Conservation (phyloP, 805 yeast genomes). For the Saturnispora dispora region DNA sequence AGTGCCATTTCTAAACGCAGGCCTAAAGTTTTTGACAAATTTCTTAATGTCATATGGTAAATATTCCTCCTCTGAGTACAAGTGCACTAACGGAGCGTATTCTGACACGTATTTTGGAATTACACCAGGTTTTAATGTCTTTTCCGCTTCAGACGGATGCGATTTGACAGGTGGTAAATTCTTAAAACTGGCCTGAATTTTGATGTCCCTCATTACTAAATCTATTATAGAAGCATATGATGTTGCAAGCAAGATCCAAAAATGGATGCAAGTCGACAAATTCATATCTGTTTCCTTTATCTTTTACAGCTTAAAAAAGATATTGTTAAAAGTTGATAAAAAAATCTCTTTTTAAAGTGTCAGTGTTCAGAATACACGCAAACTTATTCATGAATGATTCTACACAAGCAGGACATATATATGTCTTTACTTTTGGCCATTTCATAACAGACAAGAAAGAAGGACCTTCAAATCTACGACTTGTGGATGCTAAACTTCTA, state of each 20-base stretch:
- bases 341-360: background rate
- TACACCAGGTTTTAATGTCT: conserved; percentile 40
- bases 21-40: conserved; percentile 57
- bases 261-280: background rate
- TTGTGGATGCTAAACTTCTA: conserved; percentile 22
- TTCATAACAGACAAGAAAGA: conserved; percentile 25
- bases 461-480: conserved; percentile 31
- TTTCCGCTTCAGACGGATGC: conserved; percentile 27
- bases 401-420: conserved; percentile 33
- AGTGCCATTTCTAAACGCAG: conserved; percentile 44
- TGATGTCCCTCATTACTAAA: background rate
- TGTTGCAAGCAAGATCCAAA: background rate
- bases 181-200: conserved; percentile 11
- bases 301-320: background rate
- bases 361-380: background rate
- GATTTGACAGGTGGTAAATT: conserved; percentile 30
- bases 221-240: background rate
- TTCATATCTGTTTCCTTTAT: conserved; percentile 7
- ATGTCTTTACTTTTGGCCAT: conserved; percentile 39
- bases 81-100: conserved; percentile 68
- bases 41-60: conserved; percentile 73
- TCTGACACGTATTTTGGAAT: conserved; percentile 58
- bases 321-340: background rate
- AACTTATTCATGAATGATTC: background rate
- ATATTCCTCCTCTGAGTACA: conserved; percentile 83